Conservation (phyloP, 257 asterid species). For the Forsythia suspensa region DNA sequence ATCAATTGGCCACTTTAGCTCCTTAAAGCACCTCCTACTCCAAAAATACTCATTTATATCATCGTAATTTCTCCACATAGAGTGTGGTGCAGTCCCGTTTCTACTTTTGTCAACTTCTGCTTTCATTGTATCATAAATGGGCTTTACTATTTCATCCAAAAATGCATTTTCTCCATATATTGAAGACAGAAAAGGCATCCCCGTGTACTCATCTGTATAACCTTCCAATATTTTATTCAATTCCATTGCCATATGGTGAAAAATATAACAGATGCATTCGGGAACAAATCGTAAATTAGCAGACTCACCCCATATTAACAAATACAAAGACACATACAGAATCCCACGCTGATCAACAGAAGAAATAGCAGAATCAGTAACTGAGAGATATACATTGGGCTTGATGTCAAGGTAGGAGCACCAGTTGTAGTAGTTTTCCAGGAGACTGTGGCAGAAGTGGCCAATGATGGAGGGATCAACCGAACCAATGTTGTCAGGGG, state of each 20-base stretch:
- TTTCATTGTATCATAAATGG: conserved; percentile 68
- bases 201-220: conserved; percentile 88
- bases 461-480: conserved; percentile 79
- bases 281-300: conserved; percentile 89
- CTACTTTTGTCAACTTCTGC: conserved; percentile 82
- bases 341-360: conserved; percentile 2
- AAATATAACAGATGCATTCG: conserved; percentile 75
- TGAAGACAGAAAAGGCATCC: conserved; percentile 78
- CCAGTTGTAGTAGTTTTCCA: conserved; percentile 74
- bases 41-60: conserved; percentile 95
- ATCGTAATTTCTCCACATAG: conserved; percentile 95
- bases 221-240: conserved; percentile 87
- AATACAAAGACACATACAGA: conserved; percentile 70
- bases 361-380: conserved; percentile 34
- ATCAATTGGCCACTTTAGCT: conserved; percentile 92
- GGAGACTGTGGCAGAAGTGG: conserved; percentile 68
- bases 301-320: conserved; percentile 95
- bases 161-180: conserved; percentile 80
- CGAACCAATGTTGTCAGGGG: conserved; percentile 84
- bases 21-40: conserved; percentile 91
- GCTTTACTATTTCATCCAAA: conserved; percentile 66
- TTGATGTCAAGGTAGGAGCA: conserved; percentile 74
- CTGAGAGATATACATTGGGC: conserved; percentile 74
- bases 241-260: conserved; percentile 94
- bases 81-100: conserved; percentile 94